Evolutionary conservation across 2,329 filamentous ascomycete genomes (phyloP).

Genomic region (Fusarium compactum): DNA sequence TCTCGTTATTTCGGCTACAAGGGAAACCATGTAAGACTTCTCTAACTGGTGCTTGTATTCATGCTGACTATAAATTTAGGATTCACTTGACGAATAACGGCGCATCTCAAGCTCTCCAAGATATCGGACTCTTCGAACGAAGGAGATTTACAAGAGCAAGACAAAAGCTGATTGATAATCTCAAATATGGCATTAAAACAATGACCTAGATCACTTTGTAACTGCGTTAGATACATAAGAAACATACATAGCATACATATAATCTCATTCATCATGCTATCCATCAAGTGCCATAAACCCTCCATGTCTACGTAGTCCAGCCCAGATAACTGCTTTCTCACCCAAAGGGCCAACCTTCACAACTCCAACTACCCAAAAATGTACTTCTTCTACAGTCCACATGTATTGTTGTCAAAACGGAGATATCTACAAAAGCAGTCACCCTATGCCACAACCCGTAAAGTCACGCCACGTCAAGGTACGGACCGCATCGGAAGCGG

Average conservation of each 20-base stretch:
- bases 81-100: not conserved
- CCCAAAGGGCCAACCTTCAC: not conserved
- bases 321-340: not conserved
- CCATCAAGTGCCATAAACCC: not conserved
- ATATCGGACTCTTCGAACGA: not conserved
- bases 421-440: constrained; percentile 9
- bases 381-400: not conserved
- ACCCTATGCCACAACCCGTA: constrained; percentile 17
- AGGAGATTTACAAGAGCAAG: not conserved
- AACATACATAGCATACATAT: not conserved
- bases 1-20: not conserved
- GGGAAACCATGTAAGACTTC: not conserved
- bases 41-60: fast-evolving
- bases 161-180: not conserved
- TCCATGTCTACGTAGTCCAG: not conserved
- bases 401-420: not conserved
- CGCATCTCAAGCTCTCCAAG: not conserved
- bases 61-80: not conserved
- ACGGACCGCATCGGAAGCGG: constrained; percentile 18
- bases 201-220: no score
- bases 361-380: not conserved
- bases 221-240: not conserved
- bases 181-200: not conserved
- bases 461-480: constrained; percentile 10
- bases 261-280: not conserved